phyloP scores from a whole-genome alignment of 768 basidiomycete species.

The Dacryopinax spathularia region DNA sequence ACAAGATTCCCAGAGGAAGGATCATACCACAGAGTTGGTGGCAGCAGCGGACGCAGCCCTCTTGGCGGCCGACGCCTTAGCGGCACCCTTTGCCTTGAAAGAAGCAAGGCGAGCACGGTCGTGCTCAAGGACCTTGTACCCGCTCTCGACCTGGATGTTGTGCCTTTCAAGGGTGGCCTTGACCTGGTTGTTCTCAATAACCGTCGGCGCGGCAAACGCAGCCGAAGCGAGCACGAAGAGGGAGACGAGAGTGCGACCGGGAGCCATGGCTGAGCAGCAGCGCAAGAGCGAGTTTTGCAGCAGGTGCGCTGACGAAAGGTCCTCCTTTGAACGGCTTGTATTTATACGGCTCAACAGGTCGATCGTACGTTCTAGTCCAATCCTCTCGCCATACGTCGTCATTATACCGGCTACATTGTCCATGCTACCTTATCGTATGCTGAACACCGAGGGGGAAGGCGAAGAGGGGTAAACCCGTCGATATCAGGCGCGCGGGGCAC shows the following conservation, averaged over 20 bases:
- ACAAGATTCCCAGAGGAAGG: background rate
- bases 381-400: background rate
- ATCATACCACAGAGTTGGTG: conserved; percentile 1
- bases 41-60: background rate
- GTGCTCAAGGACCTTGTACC: background rate
- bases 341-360: background rate
- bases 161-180: conserved; percentile 42
- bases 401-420: background rate
- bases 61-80: background rate
- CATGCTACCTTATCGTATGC: background rate
- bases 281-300: background rate
- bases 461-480: background rate
- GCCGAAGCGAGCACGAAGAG: conserved; percentile 34
- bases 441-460: background rate
- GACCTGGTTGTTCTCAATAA: conserved; percentile 28
- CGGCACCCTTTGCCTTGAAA: background rate
- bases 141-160: conserved; percentile 21
- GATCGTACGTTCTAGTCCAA: background rate
- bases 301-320: background rate
- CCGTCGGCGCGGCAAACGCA: conserved; percentile 33
- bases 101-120: background rate
- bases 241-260: conserved; percentile 29
- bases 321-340: background rate
- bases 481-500: background rate
- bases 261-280: conserved; percentile 23